Base-by-base conservation (phyloP, 805 yeast species). In the Candida montana region DNA sequence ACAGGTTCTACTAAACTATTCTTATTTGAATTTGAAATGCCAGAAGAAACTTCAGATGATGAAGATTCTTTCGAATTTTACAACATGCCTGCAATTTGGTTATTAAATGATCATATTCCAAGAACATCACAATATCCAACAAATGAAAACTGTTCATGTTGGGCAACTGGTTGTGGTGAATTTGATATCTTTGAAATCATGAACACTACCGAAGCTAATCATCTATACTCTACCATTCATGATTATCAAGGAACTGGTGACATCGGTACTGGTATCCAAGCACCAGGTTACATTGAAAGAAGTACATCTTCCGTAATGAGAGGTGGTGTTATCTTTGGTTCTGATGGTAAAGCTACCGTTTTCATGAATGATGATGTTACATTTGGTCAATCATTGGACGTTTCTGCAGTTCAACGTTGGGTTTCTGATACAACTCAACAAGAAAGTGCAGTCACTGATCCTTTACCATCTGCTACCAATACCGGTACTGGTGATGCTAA, bases 141-240 rank as follows among this genome's bases (percentile, higher is more conserved):
- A 5, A 77, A 76, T 49, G 64, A 66, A 29, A 77, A 76, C 56
- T 83, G 89, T 61, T 81, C 88, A 7, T 79, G 88, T 54, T 83
- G 90, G 90, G 67, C 74, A 34, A 71, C 82, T 23, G 91, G 90
- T 10, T 81, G 89, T 62, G 89, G 90, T 58, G 89, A 83, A 61
- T 81, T 77, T 51, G 91, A 83, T 62, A 74, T 81, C 50, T 83
- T 83, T 57, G 91, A 83, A 64, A 79, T 78, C 31, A 73, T 80
- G 77, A 83, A 83, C 62, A 62, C 65, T 42, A 77, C 87, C 13
- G 75, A 76, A 48, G 59, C 74, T 20, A 61, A 60, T 38, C 70
- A 79, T 43, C 68, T 83, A 51, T 80, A 68, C 62, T 69, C 88
- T 16, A 81, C 90, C 7, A 64, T 83, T 58, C 93, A 83, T 58